Percentiles rank a stretch among this genome's conserved stretches.
Conservation (phyloP, 2,329 filamentous ascomycete genomes). For the Nemania sp. region DNA sequence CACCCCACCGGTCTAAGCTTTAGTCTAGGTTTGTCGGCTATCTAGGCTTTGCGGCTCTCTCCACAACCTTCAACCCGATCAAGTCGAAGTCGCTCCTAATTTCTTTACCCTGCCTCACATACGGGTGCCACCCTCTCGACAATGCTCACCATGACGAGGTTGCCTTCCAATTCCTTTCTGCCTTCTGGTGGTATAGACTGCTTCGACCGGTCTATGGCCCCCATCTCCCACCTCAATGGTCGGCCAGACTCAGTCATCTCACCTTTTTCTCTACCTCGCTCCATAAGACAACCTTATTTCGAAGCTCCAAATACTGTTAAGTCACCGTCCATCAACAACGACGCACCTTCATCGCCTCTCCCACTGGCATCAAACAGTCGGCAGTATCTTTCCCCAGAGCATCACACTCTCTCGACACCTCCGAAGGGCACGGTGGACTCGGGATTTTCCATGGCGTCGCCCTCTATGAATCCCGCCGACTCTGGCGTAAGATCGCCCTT, state of each 20-base stretch:
- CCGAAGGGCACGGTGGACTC: constrained; percentile 40
- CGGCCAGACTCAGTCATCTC: constrained; percentile 55
- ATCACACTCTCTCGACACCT: constrained; percentile 48
- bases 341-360: constrained; percentile 44
- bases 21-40: too few relatives aligned
- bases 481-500: constrained; percentile 39
- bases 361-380: constrained; percentile 39
- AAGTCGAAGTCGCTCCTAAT: not conserved
- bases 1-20: not conserved
- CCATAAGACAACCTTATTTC: constrained; percentile 54
- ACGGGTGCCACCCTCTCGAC: constrained; percentile 32
- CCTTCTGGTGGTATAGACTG: constrained; percentile 55
- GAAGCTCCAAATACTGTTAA: constrained; percentile 48
- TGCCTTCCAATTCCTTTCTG: constrained; percentile 58
- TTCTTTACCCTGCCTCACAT: not conserved
- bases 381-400: constrained; percentile 46
- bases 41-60: not conserved
- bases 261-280: constrained; percentile 55
- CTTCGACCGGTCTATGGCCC: constrained; percentile 48
- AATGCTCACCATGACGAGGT: constrained; percentile 56
- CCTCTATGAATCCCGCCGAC: constrained; percentile 38
- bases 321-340: constrained; percentile 41
- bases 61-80: constrained; percentile 4
- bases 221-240: constrained; percentile 45
- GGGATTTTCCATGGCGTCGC: constrained; percentile 42